Percentiles rank a stretch among this genome's conserved stretches.
Conservation (phyloP, 495 filamentous ascomycete genomes). For the Beverwykella pulmonaria region DNA sequence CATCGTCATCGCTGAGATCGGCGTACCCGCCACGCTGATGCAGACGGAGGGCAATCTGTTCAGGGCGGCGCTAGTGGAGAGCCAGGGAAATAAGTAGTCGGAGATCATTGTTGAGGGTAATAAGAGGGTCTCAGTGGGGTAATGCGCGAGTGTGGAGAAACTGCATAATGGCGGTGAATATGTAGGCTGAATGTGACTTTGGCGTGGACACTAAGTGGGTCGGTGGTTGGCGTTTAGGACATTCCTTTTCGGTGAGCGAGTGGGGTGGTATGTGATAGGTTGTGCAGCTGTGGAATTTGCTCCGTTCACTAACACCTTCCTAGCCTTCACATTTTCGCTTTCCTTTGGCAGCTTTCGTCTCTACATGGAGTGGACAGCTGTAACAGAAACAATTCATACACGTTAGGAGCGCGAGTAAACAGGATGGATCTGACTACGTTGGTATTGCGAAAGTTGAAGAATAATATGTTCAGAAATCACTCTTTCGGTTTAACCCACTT, state of each 20-base stretch:
- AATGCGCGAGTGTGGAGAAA: neutral
- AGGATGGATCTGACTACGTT: too few relatives aligned
- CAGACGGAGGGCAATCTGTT: slow-evolving; percentile 25
- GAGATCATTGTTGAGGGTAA: neutral
- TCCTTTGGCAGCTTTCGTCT: too few relatives aligned
- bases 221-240: neutral
- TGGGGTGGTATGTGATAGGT: neutral
- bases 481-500: too few relatives aligned
- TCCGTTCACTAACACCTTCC: neutral
- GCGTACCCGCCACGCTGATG: slow-evolving; percentile 10
- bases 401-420: too few relatives aligned
- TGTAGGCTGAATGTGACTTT: neutral
- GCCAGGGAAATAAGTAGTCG: slow-evolving; percentile 16
- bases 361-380: too few relatives aligned
- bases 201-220: neutral
- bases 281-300: neutral
- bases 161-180: neutral
- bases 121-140: neutral
- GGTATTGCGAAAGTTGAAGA: too few relatives aligned
- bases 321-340: neutral
- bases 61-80: slow-evolving; percentile 21
- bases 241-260: neutral
- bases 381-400: too few relatives aligned
- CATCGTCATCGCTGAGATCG: slow-evolving; percentile 23
- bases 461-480: too few relatives aligned